Conservation (phyloP, 2,329 filamentous ascomycete species). For the Dothidotthia symphoricarpi region DNA sequence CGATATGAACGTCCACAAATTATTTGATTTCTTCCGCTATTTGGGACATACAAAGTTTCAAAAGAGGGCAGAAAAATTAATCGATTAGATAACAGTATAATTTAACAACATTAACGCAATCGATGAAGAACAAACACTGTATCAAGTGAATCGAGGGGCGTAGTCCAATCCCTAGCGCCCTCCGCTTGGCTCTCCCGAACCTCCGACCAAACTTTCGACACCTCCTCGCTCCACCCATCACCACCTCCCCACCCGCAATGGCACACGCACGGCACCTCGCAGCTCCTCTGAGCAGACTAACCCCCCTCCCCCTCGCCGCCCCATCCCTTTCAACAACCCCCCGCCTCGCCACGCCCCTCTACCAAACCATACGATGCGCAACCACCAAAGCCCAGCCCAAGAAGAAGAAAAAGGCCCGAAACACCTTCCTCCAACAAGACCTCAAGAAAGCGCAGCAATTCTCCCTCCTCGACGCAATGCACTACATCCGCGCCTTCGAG, state of each 20-base stretch:
- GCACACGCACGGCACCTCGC: conserved; percentile 35
- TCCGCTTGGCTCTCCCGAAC: conserved; percentile 29
- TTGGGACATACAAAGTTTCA: no score
- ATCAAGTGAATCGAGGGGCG: no score
- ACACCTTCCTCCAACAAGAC: conserved; percentile 62
- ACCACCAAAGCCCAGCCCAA: conserved; percentile 41
- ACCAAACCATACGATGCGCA: conserved; percentile 44
- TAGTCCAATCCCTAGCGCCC: no score
- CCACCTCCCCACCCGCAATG: conserved; percentile 25
- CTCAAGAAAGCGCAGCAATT: conserved; percentile 69
- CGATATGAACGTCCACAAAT: no score
- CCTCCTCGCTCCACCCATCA: conserved; percentile 5
- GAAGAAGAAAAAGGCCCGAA: conserved; percentile 59
- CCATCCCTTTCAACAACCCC: conserved; percentile 9
- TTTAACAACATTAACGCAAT: no score
- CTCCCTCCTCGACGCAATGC: conserved; percentile 87
- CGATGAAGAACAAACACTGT: no score
- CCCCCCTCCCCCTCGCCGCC: conserved; percentile 19
- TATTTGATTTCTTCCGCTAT: no score
- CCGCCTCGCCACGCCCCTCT: conserved; percentile 26
- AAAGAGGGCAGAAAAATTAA: no score
- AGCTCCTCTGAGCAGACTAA: conserved; percentile 35
- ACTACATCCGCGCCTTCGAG: conserved; percentile 91
- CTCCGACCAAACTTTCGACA: conserved; percentile 28
- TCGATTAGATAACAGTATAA: no score